Evolutionary conservation across 2,329 filamentous ascomycete species (phyloP).

Genomic region (Arthrobotrys musiformis): DNA sequence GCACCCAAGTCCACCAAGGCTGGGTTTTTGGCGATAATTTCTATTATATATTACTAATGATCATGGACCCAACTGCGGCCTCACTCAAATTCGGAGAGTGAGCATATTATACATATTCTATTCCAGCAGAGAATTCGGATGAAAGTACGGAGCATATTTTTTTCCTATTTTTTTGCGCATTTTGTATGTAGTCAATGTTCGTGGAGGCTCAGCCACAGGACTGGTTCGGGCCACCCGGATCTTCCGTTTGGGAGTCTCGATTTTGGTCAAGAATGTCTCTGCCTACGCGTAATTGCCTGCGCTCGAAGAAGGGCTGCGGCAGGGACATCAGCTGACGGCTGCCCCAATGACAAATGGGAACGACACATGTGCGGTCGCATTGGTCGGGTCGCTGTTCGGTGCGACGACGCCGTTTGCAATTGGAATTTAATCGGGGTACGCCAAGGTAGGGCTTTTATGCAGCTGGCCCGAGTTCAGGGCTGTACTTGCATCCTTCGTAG

Average conservation of each 20-base stretch:
- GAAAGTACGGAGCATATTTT: too few species aligned
- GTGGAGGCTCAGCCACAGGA: not conserved
- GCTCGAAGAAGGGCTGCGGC: conserved; percentile 8
- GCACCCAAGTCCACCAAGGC: not conserved
- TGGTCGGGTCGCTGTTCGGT: not conserved
- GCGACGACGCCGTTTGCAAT: not conserved
- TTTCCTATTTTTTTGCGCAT: not conserved
- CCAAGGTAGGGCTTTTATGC: not conserved
- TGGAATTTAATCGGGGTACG: not conserved
- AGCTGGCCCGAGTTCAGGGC: not conserved
- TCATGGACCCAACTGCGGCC: not conserved
- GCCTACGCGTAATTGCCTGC: conserved; percentile 23
- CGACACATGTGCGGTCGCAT: too few species aligned
- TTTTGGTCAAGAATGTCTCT: too few species aligned
- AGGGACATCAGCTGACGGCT: conserved; percentile 19
- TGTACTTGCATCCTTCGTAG: too few species aligned
- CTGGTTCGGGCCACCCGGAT: not conserved
- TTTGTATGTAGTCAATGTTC: too few species aligned
- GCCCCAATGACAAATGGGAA: conserved; percentile 7
- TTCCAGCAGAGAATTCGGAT: too few species aligned
- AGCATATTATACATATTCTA: not conserved
- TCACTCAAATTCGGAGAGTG: not conserved
- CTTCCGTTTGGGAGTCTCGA: not conserved
- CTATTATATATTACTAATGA: not conserved
- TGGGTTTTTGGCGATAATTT: conserved; percentile 7